These are phyloP conservation scores for Bipolaris zeicola DNA, from an alignment of 2,329 filamentous ascomycete genomes.

Conservation along the genomic window DNA sequence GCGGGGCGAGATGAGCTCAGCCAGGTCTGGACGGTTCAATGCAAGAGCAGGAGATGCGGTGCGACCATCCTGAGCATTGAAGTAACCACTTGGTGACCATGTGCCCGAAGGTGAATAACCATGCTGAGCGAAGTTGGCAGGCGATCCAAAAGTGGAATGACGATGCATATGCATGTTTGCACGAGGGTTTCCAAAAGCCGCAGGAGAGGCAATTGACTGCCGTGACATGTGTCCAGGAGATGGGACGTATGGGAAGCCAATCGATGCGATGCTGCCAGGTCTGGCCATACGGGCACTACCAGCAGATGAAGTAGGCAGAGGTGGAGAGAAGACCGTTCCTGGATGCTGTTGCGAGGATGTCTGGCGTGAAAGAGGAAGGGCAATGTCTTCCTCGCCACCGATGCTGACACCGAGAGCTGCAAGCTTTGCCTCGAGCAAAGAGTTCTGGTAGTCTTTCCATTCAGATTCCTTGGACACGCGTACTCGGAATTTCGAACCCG, in stretches of 20 bases:
- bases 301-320: slow-evolving; percentile 77
- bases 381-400: slow-evolving; percentile 69
- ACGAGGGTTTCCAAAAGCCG: slow-evolving; percentile 64
- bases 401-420: slow-evolving; percentile 86
- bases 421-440: slow-evolving; percentile 88
- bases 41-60: slow-evolving; percentile 52
- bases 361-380: slow-evolving; percentile 70
- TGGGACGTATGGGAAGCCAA: slow-evolving; percentile 62
- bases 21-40: slow-evolving; percentile 46
- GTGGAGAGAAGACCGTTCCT: slow-evolving; percentile 80
- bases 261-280: slow-evolving; percentile 62
- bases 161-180: slow-evolving; percentile 66
- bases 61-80: slow-evolving; percentile 47
- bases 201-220: slow-evolving; percentile 74
- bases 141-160: slow-evolving; percentile 72
- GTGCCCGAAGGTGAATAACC: slow-evolving; percentile 60
- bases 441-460: slow-evolving; percentile 80
- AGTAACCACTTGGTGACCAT: slow-evolving; percentile 51
- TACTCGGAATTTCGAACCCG: slow-evolving; percentile 60
- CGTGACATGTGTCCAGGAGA: slow-evolving; percentile 63
- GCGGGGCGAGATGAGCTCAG: slow-evolving; percentile 51
- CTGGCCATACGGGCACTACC: slow-evolving; percentile 68
- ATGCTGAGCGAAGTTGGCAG: slow-evolving; percentile 69
- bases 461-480: slow-evolving; percentile 72
- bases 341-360: slow-evolving; percentile 76